Percentiles rank a stretch among this genome's conserved stretches.
phyloP scores from a whole-genome alignment of 352 stramenopile species.

The Globisporangium iwayamae region DNA sequence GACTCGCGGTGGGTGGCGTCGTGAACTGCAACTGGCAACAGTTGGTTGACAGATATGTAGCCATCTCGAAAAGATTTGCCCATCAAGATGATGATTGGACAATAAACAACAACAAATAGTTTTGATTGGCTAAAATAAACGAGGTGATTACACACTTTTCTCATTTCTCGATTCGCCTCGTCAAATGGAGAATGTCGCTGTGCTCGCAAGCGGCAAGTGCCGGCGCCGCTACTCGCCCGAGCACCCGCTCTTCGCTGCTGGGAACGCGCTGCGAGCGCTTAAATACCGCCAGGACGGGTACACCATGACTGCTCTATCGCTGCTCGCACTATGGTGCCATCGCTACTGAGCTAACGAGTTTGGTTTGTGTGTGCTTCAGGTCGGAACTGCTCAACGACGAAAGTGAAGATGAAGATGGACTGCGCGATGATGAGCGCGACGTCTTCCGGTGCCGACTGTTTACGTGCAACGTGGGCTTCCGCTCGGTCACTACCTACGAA shows the following conservation, averaged over 20 bases:
- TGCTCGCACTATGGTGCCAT: neutral
- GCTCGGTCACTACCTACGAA: conserved; percentile 44
- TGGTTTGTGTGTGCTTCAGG: neutral
- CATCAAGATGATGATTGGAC: neutral
- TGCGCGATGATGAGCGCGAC: conserved; percentile 5
- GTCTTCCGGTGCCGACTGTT: conserved; percentile 41
- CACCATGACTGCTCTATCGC: neutral
- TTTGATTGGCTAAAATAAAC: neutral
- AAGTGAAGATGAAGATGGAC: neutral
- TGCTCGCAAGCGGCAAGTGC: conserved; percentile 43
- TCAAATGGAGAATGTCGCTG: conserved; percentile 28
- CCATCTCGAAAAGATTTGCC: conserved; percentile 8
- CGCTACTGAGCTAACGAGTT: neutral
- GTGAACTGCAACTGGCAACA: neutral
- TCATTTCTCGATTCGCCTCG: too few relatives aligned
- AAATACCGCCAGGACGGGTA: conserved; percentile 45
- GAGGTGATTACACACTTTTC: neutral
- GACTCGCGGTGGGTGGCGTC: neutral
- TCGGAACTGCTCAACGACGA: conserved; percentile 9
- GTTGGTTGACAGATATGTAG: neutral
- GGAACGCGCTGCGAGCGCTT: conserved; percentile 33
- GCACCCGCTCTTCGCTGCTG: conserved; percentile 40
- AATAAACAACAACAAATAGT: neutral
- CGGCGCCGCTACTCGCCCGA: conserved; percentile 48
- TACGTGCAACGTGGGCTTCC: conserved; percentile 42